phyloP scores from a whole-genome alignment of 352 stramenopile genomes.

The Saprolegnia diclina region DNA sequence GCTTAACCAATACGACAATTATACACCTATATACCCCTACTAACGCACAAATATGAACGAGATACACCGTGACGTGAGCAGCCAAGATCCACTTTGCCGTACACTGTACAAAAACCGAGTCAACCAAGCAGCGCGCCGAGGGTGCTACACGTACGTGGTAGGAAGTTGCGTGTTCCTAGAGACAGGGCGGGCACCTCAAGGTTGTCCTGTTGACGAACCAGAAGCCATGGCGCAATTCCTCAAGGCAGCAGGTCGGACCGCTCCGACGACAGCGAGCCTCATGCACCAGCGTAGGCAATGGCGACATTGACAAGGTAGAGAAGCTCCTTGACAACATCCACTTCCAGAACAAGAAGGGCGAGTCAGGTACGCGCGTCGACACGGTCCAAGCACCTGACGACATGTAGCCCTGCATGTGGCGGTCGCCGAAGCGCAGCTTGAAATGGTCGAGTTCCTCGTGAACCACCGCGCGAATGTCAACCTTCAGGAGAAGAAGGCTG shows the following conservation, averaged over 20 bases:
- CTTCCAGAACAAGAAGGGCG: constrained; percentile 79
- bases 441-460: constrained; percentile 66
- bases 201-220: neutral
- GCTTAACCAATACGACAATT: too few relatives aligned
- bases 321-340: constrained; percentile 59
- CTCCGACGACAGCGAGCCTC: neutral
- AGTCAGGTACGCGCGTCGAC: constrained; percentile 43
- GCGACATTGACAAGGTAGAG: constrained; percentile 65
- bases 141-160: neutral
- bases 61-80: too few relatives aligned
- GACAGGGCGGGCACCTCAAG: too few relatives aligned
- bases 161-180: neutral
- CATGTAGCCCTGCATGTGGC: constrained; percentile 57
- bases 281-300: constrained; percentile 39
- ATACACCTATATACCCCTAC: too few relatives aligned
- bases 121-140: too few relatives aligned
- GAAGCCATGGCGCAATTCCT: constrained; percentile 31
- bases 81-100: too few relatives aligned
- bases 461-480: constrained; percentile 62
- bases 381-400: neutral
- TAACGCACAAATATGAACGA: too few relatives aligned
- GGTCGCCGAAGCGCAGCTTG: constrained; percentile 60
- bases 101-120: too few relatives aligned
- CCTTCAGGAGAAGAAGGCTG: constrained; percentile 67
- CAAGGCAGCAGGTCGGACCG: constrained; percentile 32